These are phyloP conservation scores for Stereum hirsutum DNA, from an alignment of 1,284 basidiomycete species.

Conservation along the genomic window DNA sequence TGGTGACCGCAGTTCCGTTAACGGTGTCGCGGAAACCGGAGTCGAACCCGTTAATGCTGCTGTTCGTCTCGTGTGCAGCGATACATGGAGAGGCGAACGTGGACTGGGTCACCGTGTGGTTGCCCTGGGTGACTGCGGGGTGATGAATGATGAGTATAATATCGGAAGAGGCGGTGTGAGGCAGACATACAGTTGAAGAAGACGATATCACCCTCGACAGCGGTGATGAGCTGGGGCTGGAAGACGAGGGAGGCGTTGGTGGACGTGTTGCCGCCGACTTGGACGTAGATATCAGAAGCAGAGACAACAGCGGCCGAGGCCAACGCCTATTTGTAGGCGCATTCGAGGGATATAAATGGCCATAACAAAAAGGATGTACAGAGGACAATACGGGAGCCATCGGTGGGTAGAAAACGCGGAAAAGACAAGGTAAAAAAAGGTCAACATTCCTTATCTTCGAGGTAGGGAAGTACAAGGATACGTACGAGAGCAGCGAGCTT, in stretches of 20 bases:
- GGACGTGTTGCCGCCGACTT: conserved; percentile 38
- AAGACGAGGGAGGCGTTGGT: conserved; percentile 34
- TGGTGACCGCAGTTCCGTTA: conserved; percentile 37
- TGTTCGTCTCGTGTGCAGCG: conserved; percentile 33
- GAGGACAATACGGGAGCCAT: too few species aligned
- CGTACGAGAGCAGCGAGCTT: too few species aligned
- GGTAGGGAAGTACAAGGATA: too few species aligned
- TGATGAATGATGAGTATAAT: background rate
- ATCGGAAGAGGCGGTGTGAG: too few species aligned
- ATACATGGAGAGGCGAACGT: conserved; percentile 44
- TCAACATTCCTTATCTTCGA: too few species aligned
- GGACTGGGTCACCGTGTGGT: conserved; percentile 48
- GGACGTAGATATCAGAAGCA: conserved; percentile 33
- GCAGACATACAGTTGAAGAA: conserved; percentile 44
- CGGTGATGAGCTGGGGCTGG: conserved; percentile 34
- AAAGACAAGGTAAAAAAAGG: too few species aligned
- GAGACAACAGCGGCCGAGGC: conserved; percentile 13
- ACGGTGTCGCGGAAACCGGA: conserved; percentile 38
- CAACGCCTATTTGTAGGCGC: conserved; percentile 14
- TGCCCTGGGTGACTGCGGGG: conserved; percentile 42
- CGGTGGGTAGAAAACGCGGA: too few species aligned
- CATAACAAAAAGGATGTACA: too few species aligned
- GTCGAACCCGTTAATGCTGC: conserved; percentile 48
- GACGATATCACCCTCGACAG: conserved; percentile 36
- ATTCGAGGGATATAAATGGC: too few species aligned